Percentiles rank a stretch among this genome's conserved stretches.
Evolutionary conservation across 345 rosid species (phyloP).

Genomic region (Ailanthus altissimus): DNA sequence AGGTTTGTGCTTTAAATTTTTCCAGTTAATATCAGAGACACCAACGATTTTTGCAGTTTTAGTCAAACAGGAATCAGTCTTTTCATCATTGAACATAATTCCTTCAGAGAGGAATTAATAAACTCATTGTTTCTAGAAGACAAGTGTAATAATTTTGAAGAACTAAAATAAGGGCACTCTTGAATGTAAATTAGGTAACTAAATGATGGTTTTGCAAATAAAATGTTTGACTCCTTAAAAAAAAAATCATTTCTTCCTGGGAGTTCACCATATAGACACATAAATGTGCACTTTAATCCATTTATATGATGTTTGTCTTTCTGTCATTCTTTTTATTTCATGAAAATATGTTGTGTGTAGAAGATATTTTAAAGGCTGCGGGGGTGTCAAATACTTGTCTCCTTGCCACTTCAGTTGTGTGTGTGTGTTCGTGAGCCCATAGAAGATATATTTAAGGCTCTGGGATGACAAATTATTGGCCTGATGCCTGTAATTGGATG

Average conservation of each 20-base stretch:
- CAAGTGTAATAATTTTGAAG: background rate
- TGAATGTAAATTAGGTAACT: background rate
- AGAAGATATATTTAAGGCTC: background rate
- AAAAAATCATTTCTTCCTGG: background rate
- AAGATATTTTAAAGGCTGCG: background rate
- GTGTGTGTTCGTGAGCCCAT: background rate
- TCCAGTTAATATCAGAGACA: background rate
- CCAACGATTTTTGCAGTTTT: background rate
- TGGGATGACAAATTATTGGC: background rate
- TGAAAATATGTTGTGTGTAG: background rate
- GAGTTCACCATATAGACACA: background rate
- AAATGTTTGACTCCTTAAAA: background rate
- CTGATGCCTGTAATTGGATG: background rate
- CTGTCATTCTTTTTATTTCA: background rate
- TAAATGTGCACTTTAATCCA: background rate
- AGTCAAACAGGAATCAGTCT: background rate
- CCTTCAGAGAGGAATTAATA: background rate
- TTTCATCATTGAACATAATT: conserved; percentile 1
- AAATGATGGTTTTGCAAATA: background rate
- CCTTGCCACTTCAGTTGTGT: background rate
- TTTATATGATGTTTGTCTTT: background rate
- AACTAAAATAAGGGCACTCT: background rate
- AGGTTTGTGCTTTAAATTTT: background rate
- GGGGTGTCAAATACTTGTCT: conserved; percentile 8
- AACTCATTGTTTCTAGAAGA: background rate